These are phyloP conservation scores for Calonectria hawksworthii DNA, from an alignment of 2,329 filamentous ascomycete genomes.

Conservation along the genomic window DNA sequence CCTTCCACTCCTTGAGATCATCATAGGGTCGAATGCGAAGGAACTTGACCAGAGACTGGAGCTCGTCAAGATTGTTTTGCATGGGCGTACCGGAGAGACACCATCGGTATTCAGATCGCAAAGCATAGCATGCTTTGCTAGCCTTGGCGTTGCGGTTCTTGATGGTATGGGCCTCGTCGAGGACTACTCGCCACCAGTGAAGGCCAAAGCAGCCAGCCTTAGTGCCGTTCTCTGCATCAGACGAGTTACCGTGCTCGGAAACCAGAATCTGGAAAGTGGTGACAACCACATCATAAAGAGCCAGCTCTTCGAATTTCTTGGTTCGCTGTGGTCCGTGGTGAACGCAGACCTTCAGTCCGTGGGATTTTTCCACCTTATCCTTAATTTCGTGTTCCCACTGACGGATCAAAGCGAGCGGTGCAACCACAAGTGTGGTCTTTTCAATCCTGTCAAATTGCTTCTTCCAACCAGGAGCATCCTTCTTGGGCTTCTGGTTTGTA, in stretches of 20 bases:
- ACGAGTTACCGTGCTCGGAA: constrained; percentile 85
- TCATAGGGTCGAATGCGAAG: constrained; percentile 93
- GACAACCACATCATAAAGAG: constrained; percentile 92
- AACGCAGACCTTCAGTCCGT: constrained; percentile 84
- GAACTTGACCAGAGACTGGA: constrained; percentile 94
- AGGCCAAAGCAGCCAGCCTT: constrained; percentile 91
- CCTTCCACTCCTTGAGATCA: constrained; percentile 88
- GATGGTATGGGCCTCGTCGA: constrained; percentile 98
- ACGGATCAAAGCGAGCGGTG: constrained; percentile 92
- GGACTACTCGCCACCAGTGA: constrained; percentile 94
- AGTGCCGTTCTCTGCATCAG: constrained; percentile 69
- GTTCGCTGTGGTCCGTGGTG: constrained; percentile 92
- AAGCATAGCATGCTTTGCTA: constrained; percentile 89
- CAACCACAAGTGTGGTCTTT: constrained; percentile 90
- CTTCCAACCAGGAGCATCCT: constrained; percentile 72
- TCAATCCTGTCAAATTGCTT: constrained; percentile 78
- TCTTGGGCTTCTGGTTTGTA: constrained; percentile 79
- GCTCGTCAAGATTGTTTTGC: constrained; percentile 97
- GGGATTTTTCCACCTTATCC: constrained; percentile 79
- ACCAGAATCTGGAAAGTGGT: constrained; percentile 97
- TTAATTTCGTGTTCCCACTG: constrained; percentile 97
- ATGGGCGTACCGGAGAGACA: constrained; percentile 96
- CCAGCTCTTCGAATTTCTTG: constrained; percentile 82
- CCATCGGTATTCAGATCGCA: constrained; percentile 92
- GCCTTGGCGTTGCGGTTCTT: constrained; percentile 98